phyloP scores from a whole-genome alignment of 768 basidiomycete genomes.

The Suillus ampliporus region DNA sequence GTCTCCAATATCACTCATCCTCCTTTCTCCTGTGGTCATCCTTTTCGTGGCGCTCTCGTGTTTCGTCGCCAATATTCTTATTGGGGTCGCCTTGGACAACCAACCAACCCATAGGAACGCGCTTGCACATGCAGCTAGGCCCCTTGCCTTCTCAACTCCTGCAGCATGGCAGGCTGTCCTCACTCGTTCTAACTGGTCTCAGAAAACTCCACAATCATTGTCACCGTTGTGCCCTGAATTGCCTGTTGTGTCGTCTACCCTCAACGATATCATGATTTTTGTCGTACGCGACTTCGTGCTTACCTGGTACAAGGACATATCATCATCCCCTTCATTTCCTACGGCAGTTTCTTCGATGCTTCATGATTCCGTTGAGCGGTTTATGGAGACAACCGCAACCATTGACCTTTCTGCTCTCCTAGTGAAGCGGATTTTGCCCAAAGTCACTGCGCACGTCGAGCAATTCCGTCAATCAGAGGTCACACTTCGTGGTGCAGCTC shows the following conservation, averaged over 20 bases:
- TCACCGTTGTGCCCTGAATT: slow-evolving; percentile 69
- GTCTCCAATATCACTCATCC: slow-evolving; percentile 66
- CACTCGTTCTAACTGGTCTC: slow-evolving; percentile 90
- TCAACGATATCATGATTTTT: slow-evolving; percentile 83
- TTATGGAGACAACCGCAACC: slow-evolving; percentile 58
- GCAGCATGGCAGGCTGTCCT: slow-evolving; percentile 94
- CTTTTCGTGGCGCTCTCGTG: slow-evolving; percentile 53
- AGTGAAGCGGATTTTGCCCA: slow-evolving; percentile 87
- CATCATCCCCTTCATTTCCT: slow-evolving; percentile 88
- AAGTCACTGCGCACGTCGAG: slow-evolving; percentile 86
- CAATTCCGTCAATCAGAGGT: slow-evolving; percentile 91
- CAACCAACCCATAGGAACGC: slow-evolving; percentile 37
- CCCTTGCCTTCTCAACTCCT: slow-evolving; percentile 87
- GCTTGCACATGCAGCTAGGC: slow-evolving; percentile 66
- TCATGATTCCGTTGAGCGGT: slow-evolving; percentile 63
- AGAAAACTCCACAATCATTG: slow-evolving; percentile 68
- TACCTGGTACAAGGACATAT: slow-evolving; percentile 88
- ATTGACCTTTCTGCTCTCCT: slow-evolving; percentile 79
- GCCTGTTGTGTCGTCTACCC: slow-evolving; percentile 66
- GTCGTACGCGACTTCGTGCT: slow-evolving; percentile 87
- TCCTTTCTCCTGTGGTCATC: slow-evolving; percentile 67
- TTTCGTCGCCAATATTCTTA: slow-evolving; percentile 56
- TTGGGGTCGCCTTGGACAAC: slow-evolving; percentile 65
- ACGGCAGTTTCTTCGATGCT: slow-evolving; percentile 79
- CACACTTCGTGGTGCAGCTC: slow-evolving; percentile 78